A percentile compares a stretch with the other conserved stretches of the same genome.
Evolutionary conservation across 805 yeast genomes (phyloP).

Genomic region (Saturnispora sekii): DNA sequence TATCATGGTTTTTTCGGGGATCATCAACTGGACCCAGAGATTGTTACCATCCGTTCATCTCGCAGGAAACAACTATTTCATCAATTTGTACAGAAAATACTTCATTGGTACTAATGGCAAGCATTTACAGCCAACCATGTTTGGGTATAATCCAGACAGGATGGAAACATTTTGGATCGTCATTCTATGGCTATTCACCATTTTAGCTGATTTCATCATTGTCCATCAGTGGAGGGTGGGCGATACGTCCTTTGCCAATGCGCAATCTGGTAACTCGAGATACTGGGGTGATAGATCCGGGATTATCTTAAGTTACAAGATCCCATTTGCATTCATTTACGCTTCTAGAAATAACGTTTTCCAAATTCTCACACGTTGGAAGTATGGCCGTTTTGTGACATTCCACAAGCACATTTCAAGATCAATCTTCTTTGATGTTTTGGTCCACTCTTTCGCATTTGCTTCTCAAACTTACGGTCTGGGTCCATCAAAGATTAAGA

Average conservation of each 20-base stretch:
- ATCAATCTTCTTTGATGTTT: constrained; percentile 29
- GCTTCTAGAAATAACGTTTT: constrained; percentile 57
- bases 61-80: constrained; percentile 22
- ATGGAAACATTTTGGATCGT: constrained; percentile 37
- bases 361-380: constrained; percentile 52
- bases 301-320: constrained; percentile 34
- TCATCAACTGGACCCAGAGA: constrained; percentile 32
- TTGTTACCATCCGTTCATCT: constrained; percentile 31
- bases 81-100: constrained; percentile 21
- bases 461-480: constrained; percentile 17
- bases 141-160: constrained; percentile 41
- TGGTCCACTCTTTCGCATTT: constrained; percentile 35
- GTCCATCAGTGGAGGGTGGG: constrained; percentile 18
- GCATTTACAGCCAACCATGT: constrained; percentile 14
- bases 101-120: constrained; percentile 19
- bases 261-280: constrained; percentile 20
- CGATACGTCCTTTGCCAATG: constrained; percentile 17
- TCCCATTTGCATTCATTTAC: constrained; percentile 46
- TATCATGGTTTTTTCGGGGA: constrained; percentile 32
- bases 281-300: constrained; percentile 45
- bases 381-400: constrained; percentile 41
- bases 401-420: constrained; percentile 53
- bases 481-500: constrained; percentile 13
- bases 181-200: constrained; percentile 27
- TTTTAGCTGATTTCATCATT: constrained; percentile 15